Evolutionary conservation across 805 yeast species (phyloP).

Genomic region (Starmerella apicola): DNA sequence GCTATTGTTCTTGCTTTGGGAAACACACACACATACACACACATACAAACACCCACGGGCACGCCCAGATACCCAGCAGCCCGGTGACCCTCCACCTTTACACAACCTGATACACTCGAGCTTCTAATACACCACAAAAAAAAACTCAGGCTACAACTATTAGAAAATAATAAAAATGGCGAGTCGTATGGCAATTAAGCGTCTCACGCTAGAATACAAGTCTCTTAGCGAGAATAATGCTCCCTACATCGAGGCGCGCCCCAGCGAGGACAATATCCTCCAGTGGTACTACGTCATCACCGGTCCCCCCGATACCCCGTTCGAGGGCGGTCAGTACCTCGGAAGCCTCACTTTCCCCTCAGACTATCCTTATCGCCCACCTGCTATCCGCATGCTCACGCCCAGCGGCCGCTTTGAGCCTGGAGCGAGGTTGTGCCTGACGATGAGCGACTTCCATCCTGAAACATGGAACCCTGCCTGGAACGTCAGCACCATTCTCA

Average conservation of each 20-base stretch:
- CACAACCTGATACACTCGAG: no score
- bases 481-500: conserved; percentile 79
- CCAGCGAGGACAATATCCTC: conserved; percentile 73
- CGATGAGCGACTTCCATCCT: conserved; percentile 85
- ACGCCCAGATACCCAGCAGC: no score
- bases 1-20: no score
- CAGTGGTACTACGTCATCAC: conserved; percentile 90
- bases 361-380: conserved; percentile 88
- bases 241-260: conserved; percentile 73
- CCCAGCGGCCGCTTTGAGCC: conserved; percentile 80
- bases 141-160: background rate
- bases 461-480: conserved; percentile 91
- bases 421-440: conserved; percentile 64
- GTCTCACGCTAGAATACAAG: conserved; percentile 27
- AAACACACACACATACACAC: no score
- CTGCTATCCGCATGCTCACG: conserved; percentile 76
- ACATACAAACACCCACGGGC: no score
- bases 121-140: no score
- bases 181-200: conserved; percentile 20
- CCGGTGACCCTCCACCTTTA: no score
- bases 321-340: conserved; percentile 35
- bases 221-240: conserved; percentile 67
- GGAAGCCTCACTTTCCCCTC: conserved; percentile 62
- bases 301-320: conserved; percentile 87
- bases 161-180: conserved; percentile 19